A percentile compares a stretch with the other conserved stretches of the same genome.
Evolutionary conservation across 495 filamentous ascomycete species (phyloP).

Genomic region (Neurospora sp.): DNA sequence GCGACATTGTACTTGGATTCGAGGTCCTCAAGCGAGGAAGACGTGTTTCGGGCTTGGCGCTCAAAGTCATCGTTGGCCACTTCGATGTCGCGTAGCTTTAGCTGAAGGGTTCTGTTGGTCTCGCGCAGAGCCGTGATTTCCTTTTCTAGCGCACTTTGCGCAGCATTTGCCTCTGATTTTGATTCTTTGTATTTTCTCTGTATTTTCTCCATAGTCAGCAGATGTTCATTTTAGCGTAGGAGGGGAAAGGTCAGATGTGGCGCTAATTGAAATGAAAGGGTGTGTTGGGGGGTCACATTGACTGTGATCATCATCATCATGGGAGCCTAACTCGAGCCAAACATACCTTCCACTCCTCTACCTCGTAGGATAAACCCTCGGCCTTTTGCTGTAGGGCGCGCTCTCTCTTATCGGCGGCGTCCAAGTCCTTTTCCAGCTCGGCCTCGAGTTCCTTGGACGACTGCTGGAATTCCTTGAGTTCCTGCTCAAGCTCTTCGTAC

Average conservation of each 20-base stretch:
- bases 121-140: slow-evolving; percentile 90
- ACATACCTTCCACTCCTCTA: slow-evolving; percentile 95
- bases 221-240: not conserved
- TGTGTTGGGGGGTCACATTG: not conserved
- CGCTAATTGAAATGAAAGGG: not conserved
- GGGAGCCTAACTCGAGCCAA: not conserved
- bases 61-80: slow-evolving; percentile 98
- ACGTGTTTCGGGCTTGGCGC: slow-evolving; percentile 85
- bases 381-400: slow-evolving; percentile 75
- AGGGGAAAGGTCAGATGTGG: not conserved
- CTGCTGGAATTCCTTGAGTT: slow-evolving; percentile 88
- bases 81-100: slow-evolving; percentile 85
- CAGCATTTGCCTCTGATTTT: slow-evolving; percentile 71
- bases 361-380: slow-evolving; percentile 74
- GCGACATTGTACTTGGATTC: slow-evolving; percentile 94
- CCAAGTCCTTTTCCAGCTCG: slow-evolving; percentile 93
- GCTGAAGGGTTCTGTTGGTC: slow-evolving; percentile 64
- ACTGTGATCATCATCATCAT: not conserved
- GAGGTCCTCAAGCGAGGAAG: slow-evolving; percentile 89
- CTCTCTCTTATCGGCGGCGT: slow-evolving; percentile 89
- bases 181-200: slow-evolving; percentile 95
- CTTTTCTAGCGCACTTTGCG: slow-evolving; percentile 83
- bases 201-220: not conserved
- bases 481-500: slow-evolving; percentile 84
- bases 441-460: slow-evolving; percentile 89